These are phyloP conservation scores for Komagataella phaffii DNA, from an alignment of 805 yeast species.

Conservation along the genomic window DNA sequence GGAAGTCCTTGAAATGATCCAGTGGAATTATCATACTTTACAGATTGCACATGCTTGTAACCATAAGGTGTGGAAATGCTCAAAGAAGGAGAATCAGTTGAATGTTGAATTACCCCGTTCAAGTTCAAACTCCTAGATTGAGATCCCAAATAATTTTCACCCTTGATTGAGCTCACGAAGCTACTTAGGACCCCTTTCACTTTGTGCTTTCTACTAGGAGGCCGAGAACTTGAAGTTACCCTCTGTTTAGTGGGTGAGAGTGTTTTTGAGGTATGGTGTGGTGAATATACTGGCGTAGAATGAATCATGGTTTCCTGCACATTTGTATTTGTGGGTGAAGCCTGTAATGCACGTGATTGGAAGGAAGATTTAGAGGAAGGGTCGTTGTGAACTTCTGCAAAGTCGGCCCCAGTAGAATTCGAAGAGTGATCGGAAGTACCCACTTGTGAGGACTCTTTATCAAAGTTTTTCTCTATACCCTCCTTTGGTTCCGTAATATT, in stretches of 20 bases:
- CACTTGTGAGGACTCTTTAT: not conserved
- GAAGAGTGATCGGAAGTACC: not conserved
- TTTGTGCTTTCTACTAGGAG: not conserved
- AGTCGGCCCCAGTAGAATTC: not conserved
- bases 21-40: slow-evolving; percentile 71
- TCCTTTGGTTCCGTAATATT: not conserved
- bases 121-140: not conserved
- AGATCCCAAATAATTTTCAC: not conserved
- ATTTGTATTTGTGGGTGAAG: not conserved
- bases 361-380: not conserved
- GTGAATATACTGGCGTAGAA: not conserved
- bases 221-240: not conserved
- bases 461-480: not conserved
- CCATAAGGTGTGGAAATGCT: slow-evolving; percentile 87
- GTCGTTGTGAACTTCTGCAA: not conserved
- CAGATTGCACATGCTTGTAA: slow-evolving; percentile 85
- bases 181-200: not conserved
- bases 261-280: not conserved
- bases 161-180: not conserved
- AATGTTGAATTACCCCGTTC: not conserved
- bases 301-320: not conserved
- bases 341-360: not conserved
- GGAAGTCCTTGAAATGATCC: slow-evolving; percentile 92
- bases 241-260: not conserved
- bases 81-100: slow-evolving; percentile 7